phyloP scores from a whole-genome alignment of 306 rosid species.

The Acacia acuminata region DNA sequence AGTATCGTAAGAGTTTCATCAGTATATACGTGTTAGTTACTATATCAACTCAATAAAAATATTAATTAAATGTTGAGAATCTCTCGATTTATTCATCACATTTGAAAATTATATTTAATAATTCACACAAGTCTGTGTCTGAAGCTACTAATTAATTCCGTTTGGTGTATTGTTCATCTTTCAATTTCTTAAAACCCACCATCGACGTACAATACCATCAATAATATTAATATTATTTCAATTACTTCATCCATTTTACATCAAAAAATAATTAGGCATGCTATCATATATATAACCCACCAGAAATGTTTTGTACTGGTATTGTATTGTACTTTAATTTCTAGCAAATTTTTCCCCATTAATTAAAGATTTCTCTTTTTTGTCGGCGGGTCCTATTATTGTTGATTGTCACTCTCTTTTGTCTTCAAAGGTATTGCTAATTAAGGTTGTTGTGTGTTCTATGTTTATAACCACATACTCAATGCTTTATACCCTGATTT shows the following conservation, averaged over 20 bases:
- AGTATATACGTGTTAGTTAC: no score
- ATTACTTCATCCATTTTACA: background rate
- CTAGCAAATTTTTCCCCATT: background rate
- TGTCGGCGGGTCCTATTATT: background rate
- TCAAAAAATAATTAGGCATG: background rate
- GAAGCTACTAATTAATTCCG: background rate
- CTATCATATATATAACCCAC: constrained; percentile 8
- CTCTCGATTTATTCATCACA: background rate
- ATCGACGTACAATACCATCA: background rate
- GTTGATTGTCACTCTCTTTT: background rate
- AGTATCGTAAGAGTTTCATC: background rate
- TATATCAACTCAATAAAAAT: background rate
- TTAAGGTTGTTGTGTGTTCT: background rate
- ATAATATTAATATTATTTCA: background rate
- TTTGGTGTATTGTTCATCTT: background rate
- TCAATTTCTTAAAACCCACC: constrained; percentile 3
- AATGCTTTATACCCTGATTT: background rate
- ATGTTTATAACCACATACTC: background rate
- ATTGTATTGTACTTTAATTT: background rate
- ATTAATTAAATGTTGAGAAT: background rate
- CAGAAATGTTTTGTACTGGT: background rate
- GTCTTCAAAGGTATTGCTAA: background rate
- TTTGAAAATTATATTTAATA: background rate
- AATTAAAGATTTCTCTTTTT: background rate
- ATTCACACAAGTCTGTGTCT: background rate